Conservation (phyloP, 257 asterid genomes). For the Nicotiana paniculata region DNA sequence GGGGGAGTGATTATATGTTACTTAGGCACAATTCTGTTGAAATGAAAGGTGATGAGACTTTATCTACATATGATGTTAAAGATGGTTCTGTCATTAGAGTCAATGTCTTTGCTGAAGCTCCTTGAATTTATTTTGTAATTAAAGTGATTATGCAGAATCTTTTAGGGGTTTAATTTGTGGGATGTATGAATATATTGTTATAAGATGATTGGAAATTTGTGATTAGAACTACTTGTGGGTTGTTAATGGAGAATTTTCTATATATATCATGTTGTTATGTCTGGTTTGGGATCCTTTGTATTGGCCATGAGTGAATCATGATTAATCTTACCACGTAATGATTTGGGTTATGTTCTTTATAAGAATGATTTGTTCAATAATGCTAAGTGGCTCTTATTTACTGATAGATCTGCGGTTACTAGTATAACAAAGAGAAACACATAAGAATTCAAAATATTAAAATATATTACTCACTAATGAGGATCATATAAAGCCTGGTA, state of each 20-base stretch:
- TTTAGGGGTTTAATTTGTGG: background rate
- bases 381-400: too few species aligned
- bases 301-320: background rate
- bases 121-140: background rate
- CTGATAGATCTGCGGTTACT: too few species aligned
- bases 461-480: too few species aligned
- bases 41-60: conserved; percentile 15
- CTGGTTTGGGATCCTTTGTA: background rate
- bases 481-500: too few species aligned
- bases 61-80: conserved; percentile 22
- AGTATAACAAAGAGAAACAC: too few species aligned
- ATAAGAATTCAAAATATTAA: too few species aligned
- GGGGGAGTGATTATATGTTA: conserved; percentile 26
- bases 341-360: too few species aligned
- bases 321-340: too few species aligned
- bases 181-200: background rate
- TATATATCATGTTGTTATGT: background rate
- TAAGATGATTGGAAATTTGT: too few species aligned
- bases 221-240: too few species aligned
- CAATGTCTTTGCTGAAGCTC: conserved; percentile 23
- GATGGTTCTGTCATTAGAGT: conserved; percentile 27
- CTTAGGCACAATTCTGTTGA: conserved; percentile 12
- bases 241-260: too few species aligned
- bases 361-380: background rate
- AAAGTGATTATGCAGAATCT: background rate